Conservation (phyloP, 1,284 basidiomycete species). For the Thelephora terrestris region DNA sequence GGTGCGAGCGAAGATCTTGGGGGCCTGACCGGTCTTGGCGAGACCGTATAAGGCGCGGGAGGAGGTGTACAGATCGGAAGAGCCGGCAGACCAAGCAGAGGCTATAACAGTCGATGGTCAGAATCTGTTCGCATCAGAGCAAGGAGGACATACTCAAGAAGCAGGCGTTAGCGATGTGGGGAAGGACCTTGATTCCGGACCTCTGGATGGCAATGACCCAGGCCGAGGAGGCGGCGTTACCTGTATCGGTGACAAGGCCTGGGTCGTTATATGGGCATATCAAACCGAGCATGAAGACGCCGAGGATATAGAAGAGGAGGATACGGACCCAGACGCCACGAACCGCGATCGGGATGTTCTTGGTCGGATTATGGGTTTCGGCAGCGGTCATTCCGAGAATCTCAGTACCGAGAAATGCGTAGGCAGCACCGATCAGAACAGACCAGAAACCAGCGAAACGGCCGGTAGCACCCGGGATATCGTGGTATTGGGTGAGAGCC, state of each 20-base stretch:
- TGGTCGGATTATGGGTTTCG: conserved; percentile 22
- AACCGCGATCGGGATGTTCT: conserved; percentile 34
- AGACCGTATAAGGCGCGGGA: conserved; percentile 73
- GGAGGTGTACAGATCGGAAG: conserved; percentile 73
- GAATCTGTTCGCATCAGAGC: background rate
- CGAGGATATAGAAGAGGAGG: conserved; percentile 20
- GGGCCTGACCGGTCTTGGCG: too few species aligned
- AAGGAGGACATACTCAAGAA: conserved; percentile 5
- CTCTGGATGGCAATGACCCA: conserved; percentile 74
- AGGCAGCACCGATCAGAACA: background rate
- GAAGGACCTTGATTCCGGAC: conserved; percentile 67
- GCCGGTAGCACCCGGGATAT: conserved; percentile 23
- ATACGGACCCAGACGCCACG: conserved; percentile 47
- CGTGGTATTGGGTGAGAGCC: conserved; percentile 10
- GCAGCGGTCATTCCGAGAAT: conserved; percentile 19
- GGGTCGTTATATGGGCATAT: conserved; percentile 62
- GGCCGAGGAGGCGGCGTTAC: conserved; percentile 67
- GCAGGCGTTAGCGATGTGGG: too few species aligned
- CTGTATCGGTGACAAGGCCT: too few species aligned
- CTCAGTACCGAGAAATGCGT: background rate
- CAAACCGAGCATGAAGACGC: conserved; percentile 54
- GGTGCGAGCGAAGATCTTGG: too few species aligned
- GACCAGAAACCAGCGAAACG: conserved; percentile 29
- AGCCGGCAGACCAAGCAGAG: conserved; percentile 82
- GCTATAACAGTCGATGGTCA: conserved; percentile 39